These are phyloP conservation scores for Nemania diffusa DNA, from an alignment of 2,329 filamentous ascomycete genomes.

Conservation along the genomic window DNA sequence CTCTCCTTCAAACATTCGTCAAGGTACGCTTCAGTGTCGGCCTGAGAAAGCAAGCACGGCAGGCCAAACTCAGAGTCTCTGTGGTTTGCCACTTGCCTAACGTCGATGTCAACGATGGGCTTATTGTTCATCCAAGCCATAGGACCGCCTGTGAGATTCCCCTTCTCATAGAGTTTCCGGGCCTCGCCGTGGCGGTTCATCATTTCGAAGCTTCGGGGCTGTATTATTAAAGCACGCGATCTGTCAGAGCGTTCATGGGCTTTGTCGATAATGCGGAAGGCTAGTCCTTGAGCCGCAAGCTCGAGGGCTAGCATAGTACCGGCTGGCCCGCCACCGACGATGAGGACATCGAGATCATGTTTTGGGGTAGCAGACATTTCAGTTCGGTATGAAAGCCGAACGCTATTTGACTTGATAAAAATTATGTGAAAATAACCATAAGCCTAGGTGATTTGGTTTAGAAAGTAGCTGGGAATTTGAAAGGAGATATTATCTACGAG, in stretches of 20 bases:
- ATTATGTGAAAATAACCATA: background rate
- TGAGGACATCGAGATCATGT: conserved; percentile 33
- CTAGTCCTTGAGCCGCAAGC: conserved; percentile 36
- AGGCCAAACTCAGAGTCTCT: conserved; percentile 21
- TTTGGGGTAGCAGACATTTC: background rate
- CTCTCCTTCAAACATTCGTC: conserved; percentile 29
- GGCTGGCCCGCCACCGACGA: conserved; percentile 39
- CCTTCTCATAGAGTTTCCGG: conserved; percentile 52
- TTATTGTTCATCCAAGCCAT: conserved; percentile 48
- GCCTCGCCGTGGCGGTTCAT: conserved; percentile 58
- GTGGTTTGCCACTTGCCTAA: conserved; percentile 17
- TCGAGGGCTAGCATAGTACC: conserved; percentile 39
- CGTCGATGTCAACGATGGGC: conserved; percentile 64
- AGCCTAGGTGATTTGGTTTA: background rate
- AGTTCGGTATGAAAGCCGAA: background rate
- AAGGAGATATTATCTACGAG: background rate
- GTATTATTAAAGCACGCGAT: conserved; percentile 57
- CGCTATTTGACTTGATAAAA: background rate
- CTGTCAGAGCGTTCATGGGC: conserved; percentile 48
- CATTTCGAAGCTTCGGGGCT: conserved; percentile 61
- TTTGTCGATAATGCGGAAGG: conserved; percentile 40
- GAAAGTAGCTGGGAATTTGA: background rate
- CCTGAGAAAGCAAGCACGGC: conserved; percentile 65
- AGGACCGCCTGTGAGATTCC: conserved; percentile 40
- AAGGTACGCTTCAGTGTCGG: conserved; percentile 62